phyloP scores from a whole-genome alignment of 2,329 filamentous ascomycete species.

The Eutypella sp. region DNA sequence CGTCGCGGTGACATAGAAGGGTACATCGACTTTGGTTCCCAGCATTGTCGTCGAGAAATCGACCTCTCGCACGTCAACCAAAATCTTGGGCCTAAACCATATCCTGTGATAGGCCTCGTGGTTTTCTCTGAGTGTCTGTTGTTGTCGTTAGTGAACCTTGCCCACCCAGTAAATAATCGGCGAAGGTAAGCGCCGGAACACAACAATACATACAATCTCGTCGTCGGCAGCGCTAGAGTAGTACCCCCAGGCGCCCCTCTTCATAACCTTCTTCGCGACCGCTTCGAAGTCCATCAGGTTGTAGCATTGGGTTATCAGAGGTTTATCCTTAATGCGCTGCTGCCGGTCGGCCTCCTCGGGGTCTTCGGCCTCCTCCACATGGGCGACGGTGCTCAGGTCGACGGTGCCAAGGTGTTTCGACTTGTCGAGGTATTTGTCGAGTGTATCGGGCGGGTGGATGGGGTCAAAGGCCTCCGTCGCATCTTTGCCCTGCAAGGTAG shows the following conservation, averaged over 20 bases:
- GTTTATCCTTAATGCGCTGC: slow-evolving; percentile 70
- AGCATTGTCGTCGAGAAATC: slow-evolving; percentile 92
- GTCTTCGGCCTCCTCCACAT: slow-evolving; percentile 60
- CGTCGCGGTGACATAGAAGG: slow-evolving; percentile 95
- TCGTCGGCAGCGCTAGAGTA: slow-evolving; percentile 92
- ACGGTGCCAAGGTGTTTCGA: slow-evolving; percentile 87
- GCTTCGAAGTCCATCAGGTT: slow-evolving; percentile 95
- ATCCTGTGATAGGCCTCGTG: slow-evolving; percentile 95
- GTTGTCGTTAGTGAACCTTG: slow-evolving; percentile 14
- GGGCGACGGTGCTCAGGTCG: slow-evolving; percentile 74
- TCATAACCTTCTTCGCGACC: slow-evolving; percentile 86
- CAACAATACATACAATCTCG: slow-evolving; percentile 60
- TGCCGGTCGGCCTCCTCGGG: slow-evolving; percentile 69
- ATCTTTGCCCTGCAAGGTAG: slow-evolving; percentile 77
- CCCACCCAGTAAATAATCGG: background rate
- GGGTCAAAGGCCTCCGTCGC: slow-evolving; percentile 89
- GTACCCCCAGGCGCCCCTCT: slow-evolving; percentile 95
- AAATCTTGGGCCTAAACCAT: slow-evolving; percentile 86
- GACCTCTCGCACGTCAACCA: slow-evolving; percentile 84
- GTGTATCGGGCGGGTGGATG: slow-evolving; percentile 81
- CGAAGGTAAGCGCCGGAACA: background rate
- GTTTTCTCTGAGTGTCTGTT: slow-evolving; percentile 87
- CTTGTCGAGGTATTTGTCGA: slow-evolving; percentile 76
- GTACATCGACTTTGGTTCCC: slow-evolving; percentile 74
- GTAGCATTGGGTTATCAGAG: slow-evolving; percentile 79